These are phyloP conservation scores for Trichoderma brevicompactum DNA, from an alignment of 2,329 filamentous ascomycete species.

Conservation along the genomic window DNA sequence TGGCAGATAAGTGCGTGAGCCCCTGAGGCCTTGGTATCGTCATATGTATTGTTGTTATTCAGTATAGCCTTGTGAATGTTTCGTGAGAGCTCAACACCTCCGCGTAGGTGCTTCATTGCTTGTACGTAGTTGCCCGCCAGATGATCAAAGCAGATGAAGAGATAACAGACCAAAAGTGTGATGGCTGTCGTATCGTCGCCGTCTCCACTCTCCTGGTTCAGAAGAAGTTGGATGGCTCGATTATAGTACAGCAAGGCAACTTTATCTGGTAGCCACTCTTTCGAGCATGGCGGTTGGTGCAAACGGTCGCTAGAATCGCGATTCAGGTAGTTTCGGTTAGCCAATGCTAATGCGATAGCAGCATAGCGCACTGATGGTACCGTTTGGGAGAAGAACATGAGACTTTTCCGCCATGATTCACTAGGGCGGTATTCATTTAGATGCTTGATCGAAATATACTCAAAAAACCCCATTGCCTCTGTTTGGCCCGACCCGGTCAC, in stretches of 20 bases:
- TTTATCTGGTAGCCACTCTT: not conserved
- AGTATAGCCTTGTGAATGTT: not conserved
- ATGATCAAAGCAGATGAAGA: conserved; percentile 20
- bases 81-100: conserved; percentile 6
- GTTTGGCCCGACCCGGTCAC: not conserved
- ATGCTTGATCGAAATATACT: conserved; percentile 9
- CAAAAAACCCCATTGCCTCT: not conserved
- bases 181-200: not conserved
- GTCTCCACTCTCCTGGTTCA: not conserved
- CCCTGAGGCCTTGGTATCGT: not conserved
- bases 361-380: conserved; percentile 12
- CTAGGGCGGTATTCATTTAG: not conserved
- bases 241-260: conserved; percentile 4
- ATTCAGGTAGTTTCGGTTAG: not conserved
- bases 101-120: conserved; percentile 11
- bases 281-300: not conserved
- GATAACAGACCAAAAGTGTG: conserved; percentile 9
- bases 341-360: conserved; percentile 4
- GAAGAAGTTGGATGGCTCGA: conserved; percentile 9
- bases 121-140: conserved; percentile 5
- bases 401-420: not conserved
- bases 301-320: not conserved
- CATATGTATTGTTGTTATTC: not conserved
- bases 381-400: conserved; percentile 22
- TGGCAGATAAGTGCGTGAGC: not conserved